Conservation (phyloP, 495 filamentous ascomycete genomes). For the Astrothelium subdiscretum region DNA sequence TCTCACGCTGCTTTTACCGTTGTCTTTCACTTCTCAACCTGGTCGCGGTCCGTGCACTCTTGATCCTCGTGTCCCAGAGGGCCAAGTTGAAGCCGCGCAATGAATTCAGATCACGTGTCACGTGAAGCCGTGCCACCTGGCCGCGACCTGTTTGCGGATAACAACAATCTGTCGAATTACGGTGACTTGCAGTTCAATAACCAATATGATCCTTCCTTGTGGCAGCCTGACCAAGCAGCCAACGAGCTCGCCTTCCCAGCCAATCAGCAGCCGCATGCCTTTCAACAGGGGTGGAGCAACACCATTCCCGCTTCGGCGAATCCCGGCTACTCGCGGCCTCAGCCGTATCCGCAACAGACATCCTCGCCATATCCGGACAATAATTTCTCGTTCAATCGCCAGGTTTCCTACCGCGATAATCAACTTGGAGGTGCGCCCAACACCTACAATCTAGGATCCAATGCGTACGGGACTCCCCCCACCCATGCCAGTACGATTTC, state of each 20-base stretch:
- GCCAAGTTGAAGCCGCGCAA: too few species aligned
- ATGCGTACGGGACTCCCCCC: neutral
- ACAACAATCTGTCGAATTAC: neutral
- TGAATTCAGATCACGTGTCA: neutral
- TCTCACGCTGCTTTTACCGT: neutral
- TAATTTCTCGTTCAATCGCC: neutral
- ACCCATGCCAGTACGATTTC: conserved; percentile 20
- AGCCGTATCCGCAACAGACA: neutral
- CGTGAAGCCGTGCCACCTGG: neutral
- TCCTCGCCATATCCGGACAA: neutral
- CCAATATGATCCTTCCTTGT: neutral
- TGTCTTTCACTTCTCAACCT: neutral
- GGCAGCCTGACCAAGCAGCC: neutral
- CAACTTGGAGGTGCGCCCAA: neutral
- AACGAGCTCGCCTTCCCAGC: neutral
- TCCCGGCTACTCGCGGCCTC: neutral
- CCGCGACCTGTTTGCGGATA: neutral
- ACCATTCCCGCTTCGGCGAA: conserved; percentile 5
- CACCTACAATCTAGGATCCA: neutral
- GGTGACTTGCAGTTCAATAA: neutral
- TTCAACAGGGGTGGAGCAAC: conserved; percentile 7
- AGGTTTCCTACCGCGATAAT: neutral
- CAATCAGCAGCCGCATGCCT: neutral
- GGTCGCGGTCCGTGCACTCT: neutral
- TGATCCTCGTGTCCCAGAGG: neutral